Base-by-base conservation (phyloP, 2,329 filamentous ascomycete species). In the Curvularia hawaiiensis region DNA sequence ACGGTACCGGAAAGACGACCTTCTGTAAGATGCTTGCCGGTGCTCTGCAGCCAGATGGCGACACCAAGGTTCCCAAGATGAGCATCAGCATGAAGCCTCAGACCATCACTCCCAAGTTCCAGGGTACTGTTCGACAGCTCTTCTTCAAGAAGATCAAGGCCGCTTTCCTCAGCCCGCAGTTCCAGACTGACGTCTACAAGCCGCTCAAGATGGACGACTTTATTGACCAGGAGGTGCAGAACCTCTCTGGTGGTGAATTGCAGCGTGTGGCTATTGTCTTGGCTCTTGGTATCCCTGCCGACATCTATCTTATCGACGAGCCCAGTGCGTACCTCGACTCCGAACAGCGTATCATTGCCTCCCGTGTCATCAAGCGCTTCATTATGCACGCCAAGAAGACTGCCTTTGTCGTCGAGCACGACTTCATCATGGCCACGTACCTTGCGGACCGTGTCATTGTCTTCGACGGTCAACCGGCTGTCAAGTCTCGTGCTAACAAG, bases 301-400 rank as follows among this genome's bases (percentile, higher is more conserved):
- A 99, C 73, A 97, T 99, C 74, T 99, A 99, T 79, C 85, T 99
- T 64, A 99, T 99, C 73, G 95, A 99, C 75, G 95, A 99, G 82
- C 95, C 95, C 46, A 73, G 69, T 58, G 73, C 73, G 62, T 99
- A 99, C 79, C 90, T 99, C 58, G 95, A 99, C 78, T 98, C 95
- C 49, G 95, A 99, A 82, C 95, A 99, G 82, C 94, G 95, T 90
- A 97, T 99, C 75, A 89, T 99, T 70, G 94, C 93, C 61, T 90
- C 94, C 45, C 90, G 93, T 75, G 96, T 99, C 76, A 99, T 99
- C 83, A 99, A 99, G 85, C 90, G 95, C 67, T 99, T 96, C 85
- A 99, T 99, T 80, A 99, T 99, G 95, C 94, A 99, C 83, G 89
- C 92, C 71, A 98, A 98, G 88, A 98, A 98, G 87, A 99, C 95